phyloP scores from a whole-genome alignment of 2,329 filamentous ascomycete genomes.

The Trichoderma polysporum region DNA sequence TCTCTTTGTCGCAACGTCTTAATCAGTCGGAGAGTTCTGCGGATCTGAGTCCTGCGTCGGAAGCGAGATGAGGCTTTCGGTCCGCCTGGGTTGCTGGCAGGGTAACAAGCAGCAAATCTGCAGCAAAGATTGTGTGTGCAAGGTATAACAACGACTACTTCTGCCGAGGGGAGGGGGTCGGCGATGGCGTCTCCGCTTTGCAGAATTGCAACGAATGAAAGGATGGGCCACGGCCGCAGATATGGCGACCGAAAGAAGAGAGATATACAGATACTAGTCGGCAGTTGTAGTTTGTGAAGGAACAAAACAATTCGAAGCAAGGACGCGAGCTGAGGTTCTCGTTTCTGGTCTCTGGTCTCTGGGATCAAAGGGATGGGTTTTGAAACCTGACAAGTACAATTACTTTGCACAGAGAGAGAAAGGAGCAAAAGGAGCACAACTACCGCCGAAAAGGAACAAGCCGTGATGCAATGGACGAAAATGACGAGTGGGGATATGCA shows the following conservation, averaged over 20 bases:
- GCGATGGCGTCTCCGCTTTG: constrained; percentile 20
- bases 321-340: not conserved
- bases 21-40: not conserved
- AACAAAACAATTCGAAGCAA: not conserved
- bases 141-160: not conserved
- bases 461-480: constrained; percentile 7
- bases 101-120: constrained; percentile 17
- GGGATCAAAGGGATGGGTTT: not conserved
- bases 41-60: not conserved
- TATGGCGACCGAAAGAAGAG: not conserved
- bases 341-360: not conserved
- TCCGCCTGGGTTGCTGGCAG: constrained; percentile 14
- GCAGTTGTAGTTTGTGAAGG: not conserved
- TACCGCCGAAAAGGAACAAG: not conserved
- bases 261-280: not conserved
- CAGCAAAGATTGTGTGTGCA: constrained; percentile 14
- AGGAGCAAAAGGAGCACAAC: not conserved
- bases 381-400: not conserved
- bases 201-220: constrained; percentile 11
- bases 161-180: constrained; percentile 13
- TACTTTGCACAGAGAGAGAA: not conserved
- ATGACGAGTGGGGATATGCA: constrained; percentile 12
- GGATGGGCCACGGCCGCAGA: constrained; percentile 1
- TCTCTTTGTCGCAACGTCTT: not conserved
- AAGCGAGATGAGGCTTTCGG: constrained; percentile 18